Conservation (phyloP, 2,329 filamentous ascomycete genomes). For the Lachnellula suecica region DNA sequence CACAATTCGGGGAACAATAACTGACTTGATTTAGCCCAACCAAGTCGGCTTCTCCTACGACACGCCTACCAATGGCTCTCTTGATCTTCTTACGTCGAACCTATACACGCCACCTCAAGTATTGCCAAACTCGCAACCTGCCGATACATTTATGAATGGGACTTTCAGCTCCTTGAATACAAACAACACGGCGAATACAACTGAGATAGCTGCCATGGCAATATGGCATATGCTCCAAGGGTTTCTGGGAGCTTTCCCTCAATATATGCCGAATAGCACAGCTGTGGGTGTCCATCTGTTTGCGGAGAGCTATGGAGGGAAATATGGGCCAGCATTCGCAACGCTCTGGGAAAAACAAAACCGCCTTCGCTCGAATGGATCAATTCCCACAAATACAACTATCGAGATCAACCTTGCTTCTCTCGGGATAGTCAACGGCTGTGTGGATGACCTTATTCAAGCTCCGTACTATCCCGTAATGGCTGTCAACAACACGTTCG, state of each 20-base stretch:
- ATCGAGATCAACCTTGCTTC: constrained; percentile 60
- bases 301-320: constrained; percentile 69
- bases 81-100: constrained; percentile 45
- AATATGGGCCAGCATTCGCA: constrained; percentile 67
- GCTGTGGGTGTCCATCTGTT: constrained; percentile 62
- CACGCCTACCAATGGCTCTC: constrained; percentile 57
- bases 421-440: constrained; percentile 70
- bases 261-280: constrained; percentile 53
- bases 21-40: constrained; percentile 54
- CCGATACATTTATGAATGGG: constrained; percentile 53
- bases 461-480: constrained; percentile 55
- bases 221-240: constrained; percentile 60
- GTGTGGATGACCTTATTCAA: constrained; percentile 65
- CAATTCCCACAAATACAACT: constrained; percentile 47
- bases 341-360: constrained; percentile 62
- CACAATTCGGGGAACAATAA: not conserved
- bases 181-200: constrained; percentile 45
- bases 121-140: constrained; percentile 27
- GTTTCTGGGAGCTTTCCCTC: constrained; percentile 57
- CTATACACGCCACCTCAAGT: constrained; percentile 39
- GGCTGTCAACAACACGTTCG: constrained; percentile 65
- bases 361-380: constrained; percentile 48
- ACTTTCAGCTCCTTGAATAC: constrained; percentile 60
- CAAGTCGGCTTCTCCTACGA: constrained; percentile 72
- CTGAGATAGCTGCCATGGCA: constrained; percentile 51